Evolutionary conservation across 805 yeast genomes (phyloP), one percentile per base, ranked within the genome.

Genomic region (Metschnikowia sp.): DNA sequence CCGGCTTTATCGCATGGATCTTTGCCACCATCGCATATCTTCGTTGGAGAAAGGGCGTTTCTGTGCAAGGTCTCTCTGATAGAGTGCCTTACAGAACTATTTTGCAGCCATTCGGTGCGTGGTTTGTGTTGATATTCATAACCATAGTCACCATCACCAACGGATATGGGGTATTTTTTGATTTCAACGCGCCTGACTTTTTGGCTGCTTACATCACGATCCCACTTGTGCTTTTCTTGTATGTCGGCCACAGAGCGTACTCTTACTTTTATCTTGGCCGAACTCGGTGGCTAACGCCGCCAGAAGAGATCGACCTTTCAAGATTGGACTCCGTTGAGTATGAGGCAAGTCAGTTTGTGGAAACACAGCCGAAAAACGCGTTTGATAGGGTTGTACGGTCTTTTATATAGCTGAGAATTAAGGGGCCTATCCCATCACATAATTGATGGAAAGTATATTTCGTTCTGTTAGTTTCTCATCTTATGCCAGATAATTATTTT

Each of bases 141-240:
- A 48, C 72, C 5, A 29, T 86, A 12, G 58, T 86, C 44, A 68
- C 83, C 30, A 43, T 86, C 39, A 84, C 90, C 13, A 85, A 86
- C 56, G 91, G 91, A 47, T 86, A 82, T 60, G 83, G 78, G 2
- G 84, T 80, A 6, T 84, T 85, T 64, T 76, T 85, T 49, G 73
- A 72, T 18, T 83, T 82, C 72, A 74, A 71, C 11, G 75, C 64
- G 0, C 64, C 78, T 7, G 84, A 83, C 61, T 85, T 85, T 56
- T 65, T 85, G 43, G 90, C 90, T 32, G 86, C 90, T 9, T 85
- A 85, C 64, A 72, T 85, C 50, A 84, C 89, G 0, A 59, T 85
- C 40, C 87, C 85, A 32, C 72, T 79, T 48, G 74, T 81, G 53
- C 50, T 78, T 3, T 66, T 66, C 4, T 66, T 85, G 38, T 84